Percentiles rank a stretch among this genome's conserved stretches.
These are phyloP conservation scores for Hondaea fermentalgiana DNA, from an alignment of 108 stramenopile species.

Conservation along the genomic window DNA sequence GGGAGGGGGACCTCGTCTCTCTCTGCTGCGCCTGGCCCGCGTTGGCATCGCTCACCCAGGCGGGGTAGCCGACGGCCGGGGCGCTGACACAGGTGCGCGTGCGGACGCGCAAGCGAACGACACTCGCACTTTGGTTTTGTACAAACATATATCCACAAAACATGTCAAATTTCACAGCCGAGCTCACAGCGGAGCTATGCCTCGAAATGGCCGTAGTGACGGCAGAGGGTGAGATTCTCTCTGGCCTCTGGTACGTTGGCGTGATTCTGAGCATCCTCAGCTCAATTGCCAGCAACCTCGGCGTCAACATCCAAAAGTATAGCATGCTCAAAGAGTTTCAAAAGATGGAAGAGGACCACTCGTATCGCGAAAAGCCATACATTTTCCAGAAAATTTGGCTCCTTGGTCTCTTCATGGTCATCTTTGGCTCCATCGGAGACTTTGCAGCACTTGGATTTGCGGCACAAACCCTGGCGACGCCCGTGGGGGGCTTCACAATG, in stretches of 20 bases:
- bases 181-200: background rate
- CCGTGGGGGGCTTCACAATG: conserved; percentile 23
- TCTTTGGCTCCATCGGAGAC: conserved; percentile 11
- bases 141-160: no score
- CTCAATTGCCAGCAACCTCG: background rate
- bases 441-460: conserved; percentile 24
- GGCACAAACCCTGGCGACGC: conserved; percentile 19
- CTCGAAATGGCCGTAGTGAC: background rate
- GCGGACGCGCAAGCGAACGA: no score
- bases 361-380: conserved; percentile 3
- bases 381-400: background rate
- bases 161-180: no score
- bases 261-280: background rate
- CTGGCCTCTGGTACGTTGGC: background rate
- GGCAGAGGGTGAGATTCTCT: background rate
- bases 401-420: background rate
- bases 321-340: conserved; percentile 3
- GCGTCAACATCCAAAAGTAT: conserved; percentile 6
- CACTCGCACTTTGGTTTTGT: no score
- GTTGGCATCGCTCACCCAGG: no score
- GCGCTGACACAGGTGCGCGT: no score
- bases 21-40: no score
- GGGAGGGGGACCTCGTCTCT: no score
- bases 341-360: background rate
- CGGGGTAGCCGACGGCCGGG: no score